Conservation (phyloP, 1,139 yeast species). For the Martiniozyma asiatica region DNA sequence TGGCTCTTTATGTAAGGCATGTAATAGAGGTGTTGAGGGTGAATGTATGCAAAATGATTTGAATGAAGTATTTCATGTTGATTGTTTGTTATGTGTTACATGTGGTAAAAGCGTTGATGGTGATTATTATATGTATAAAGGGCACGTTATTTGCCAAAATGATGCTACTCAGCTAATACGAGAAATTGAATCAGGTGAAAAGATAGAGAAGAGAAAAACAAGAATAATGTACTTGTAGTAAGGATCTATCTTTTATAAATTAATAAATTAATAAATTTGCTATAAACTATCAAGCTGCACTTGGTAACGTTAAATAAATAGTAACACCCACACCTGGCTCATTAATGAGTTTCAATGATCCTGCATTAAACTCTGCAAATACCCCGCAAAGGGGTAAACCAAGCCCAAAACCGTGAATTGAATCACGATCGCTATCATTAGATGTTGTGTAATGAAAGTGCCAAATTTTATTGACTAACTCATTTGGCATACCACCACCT, state of each 20-base stretch:
- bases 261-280: too few species aligned
- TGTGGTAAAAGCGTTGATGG: constrained; percentile 37
- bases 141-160: constrained; percentile 38
- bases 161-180: constrained; percentile 14
- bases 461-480: constrained; percentile 16
- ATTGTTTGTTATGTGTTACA: constrained; percentile 46
- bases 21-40: constrained; percentile 78
- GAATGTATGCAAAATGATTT: constrained; percentile 73
- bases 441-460: constrained; percentile 22
- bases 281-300: too few species aligned
- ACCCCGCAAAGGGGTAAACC: constrained; percentile 21
- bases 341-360: constrained; percentile 14
- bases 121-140: constrained; percentile 48
- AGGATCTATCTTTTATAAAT: too few species aligned
- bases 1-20: constrained; percentile 59
- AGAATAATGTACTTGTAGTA: constrained; percentile 16
- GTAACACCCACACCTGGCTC: constrained; percentile 15
- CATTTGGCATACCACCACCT: constrained; percentile 19
- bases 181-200: constrained; percentile 9
- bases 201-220: constrained; percentile 21
- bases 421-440: constrained; percentile 15
- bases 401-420: constrained; percentile 22
- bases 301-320: constrained; percentile 15
- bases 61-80: constrained; percentile 52
- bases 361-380: constrained; percentile 17